Conservation (phyloP, 2,329 filamentous ascomycete species). For the Phialemonium atrogriseum region DNA sequence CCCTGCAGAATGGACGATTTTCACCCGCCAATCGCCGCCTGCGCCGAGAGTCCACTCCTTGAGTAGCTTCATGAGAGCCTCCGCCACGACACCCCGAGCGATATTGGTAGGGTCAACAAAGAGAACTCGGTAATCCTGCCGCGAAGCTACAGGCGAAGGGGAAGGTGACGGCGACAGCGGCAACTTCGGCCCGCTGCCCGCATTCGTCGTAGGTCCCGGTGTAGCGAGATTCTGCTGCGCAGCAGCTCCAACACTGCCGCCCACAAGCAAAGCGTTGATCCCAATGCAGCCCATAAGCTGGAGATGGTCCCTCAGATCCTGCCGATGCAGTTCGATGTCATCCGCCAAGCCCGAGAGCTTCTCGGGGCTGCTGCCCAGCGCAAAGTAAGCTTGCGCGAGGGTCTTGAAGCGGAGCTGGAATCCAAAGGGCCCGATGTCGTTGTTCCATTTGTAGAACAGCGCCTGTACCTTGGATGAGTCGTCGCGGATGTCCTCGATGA, state of each 20-base stretch:
- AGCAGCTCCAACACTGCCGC: neutral
- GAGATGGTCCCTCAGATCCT: conserved; percentile 10
- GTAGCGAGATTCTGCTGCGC: neutral
- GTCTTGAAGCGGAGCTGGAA: conserved; percentile 14
- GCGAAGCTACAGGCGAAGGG: conserved; percentile 5
- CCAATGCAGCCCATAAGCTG: conserved; percentile 9
- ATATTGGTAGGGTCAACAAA: conserved; percentile 19
- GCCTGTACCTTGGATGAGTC: conserved; percentile 13
- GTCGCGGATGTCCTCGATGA: conserved; percentile 12
- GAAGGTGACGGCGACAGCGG: conserved; percentile 4
- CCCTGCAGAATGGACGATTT: conserved; percentile 13
- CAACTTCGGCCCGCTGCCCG: too few species aligned
- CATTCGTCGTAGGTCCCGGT: too few species aligned
- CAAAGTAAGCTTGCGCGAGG: conserved; percentile 13
- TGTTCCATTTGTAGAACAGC: conserved; percentile 16
- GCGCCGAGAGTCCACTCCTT: conserved; percentile 11
- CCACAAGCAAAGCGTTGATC: conserved; percentile 1
- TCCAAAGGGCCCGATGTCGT: conserved; percentile 12
- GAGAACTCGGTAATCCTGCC: conserved; percentile 14
- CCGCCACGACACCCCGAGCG: conserved; percentile 14
- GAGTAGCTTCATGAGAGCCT: conserved; percentile 13
- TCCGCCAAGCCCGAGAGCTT: conserved; percentile 13
- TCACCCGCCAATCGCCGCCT: conserved; percentile 13
- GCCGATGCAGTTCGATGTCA: conserved; percentile 11
- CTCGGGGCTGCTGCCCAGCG: conserved; percentile 14